Evolutionary conservation across 2,329 filamentous ascomycete species (phyloP).

Genomic region (Lizonia empirigonia): DNA sequence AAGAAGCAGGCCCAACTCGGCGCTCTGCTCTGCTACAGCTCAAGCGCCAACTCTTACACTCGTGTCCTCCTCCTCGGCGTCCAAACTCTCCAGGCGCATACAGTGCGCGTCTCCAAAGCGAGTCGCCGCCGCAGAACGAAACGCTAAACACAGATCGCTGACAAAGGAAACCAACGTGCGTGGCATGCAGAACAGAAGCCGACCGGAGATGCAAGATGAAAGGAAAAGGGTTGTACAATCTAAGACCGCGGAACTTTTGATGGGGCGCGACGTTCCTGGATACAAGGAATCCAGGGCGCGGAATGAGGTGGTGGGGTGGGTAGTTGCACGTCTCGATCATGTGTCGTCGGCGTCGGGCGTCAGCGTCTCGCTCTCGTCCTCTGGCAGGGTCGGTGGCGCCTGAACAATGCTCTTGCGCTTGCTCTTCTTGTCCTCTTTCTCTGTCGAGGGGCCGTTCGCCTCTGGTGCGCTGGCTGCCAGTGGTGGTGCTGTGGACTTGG

Average conservation of each 20-base stretch:
- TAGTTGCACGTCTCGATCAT: background rate
- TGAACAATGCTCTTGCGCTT: conserved; percentile 42
- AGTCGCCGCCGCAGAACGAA: conserved; percentile 1
- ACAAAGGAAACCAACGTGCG: conserved; percentile 13
- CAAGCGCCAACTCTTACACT: background rate
- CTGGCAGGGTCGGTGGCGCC: conserved; percentile 30
- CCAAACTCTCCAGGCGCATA: conserved; percentile 1
- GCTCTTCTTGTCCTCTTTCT: conserved; percentile 40
- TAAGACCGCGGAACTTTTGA: conserved; percentile 11
- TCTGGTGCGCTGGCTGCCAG: conserved; percentile 24
- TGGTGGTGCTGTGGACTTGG: conserved; percentile 20
- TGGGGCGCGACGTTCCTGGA: background rate
- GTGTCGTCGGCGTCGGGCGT: conserved; percentile 23
- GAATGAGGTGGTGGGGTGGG: background rate
- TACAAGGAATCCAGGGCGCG: background rate
- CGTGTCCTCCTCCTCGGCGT: background rate
- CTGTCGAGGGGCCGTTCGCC: conserved; percentile 29
- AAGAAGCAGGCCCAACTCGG: background rate
- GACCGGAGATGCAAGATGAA: conserved; percentile 2
- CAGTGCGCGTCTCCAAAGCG: conserved; percentile 6
- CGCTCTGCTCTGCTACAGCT: background rate
- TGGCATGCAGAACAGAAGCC: background rate
- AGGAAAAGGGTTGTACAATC: conserved; percentile 13
- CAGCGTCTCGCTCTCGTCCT: conserved; percentile 36
- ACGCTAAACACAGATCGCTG: conserved; percentile 8